These are phyloP conservation scores for Hygrophorus russula DNA, from an alignment of 768 basidiomycete species.

Conservation along the genomic window DNA sequence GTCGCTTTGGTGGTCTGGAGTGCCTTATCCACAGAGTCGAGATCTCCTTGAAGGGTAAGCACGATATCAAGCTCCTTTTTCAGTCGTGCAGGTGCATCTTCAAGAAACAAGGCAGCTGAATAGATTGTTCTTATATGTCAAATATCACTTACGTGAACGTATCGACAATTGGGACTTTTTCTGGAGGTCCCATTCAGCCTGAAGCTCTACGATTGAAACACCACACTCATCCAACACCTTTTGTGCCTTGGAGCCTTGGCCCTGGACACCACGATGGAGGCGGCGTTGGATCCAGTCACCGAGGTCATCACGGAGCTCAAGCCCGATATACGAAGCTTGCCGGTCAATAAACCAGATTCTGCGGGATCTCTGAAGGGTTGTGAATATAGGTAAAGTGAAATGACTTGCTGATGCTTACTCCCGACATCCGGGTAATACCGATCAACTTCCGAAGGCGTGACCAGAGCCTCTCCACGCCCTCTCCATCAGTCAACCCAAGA, in stretches of 20 bases:
- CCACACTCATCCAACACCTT: background rate
- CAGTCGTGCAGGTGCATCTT: no score
- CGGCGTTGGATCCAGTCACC: conserved; percentile 21
- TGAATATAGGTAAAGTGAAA: background rate
- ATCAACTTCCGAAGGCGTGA: conserved; percentile 15
- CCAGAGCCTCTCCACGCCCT: conserved; percentile 25
- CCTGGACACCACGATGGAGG: conserved; percentile 9
- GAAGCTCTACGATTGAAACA: no score
- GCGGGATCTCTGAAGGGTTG: conserved; percentile 10
- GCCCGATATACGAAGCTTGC: conserved; percentile 16
- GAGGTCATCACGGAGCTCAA: conserved; percentile 16
- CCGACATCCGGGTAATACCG: conserved; percentile 8
- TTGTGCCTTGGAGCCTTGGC: conserved; percentile 1
- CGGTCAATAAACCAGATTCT: conserved; percentile 24
- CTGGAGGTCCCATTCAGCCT: no score
- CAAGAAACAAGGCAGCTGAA: no score
- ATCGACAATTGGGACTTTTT: no score
- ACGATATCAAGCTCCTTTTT: no score
- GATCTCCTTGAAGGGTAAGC: no score
- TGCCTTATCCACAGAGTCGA: no score
- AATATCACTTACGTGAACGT: no score
- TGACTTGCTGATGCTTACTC: conserved; percentile 18
- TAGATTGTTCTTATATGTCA: no score
- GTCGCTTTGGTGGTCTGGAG: no score
- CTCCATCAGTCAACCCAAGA: conserved; percentile 23